Base-by-base conservation (phyloP, 73 alveolate species). In the Effrenium voratum region DNA sequence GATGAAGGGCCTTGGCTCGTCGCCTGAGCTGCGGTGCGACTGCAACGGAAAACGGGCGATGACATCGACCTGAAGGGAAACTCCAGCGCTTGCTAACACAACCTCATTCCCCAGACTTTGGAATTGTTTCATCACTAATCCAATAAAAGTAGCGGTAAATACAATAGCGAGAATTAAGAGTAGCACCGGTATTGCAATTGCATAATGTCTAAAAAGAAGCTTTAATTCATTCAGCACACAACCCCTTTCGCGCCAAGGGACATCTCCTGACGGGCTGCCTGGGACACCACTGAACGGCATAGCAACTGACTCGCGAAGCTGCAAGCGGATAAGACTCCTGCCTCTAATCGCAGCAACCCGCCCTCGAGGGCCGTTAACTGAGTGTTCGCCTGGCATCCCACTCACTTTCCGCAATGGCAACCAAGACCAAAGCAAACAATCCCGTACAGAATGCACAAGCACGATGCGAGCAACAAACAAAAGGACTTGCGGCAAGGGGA, bases 211-310 rank as follows among this genome's bases (percentile, higher is more conserved):
- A n/a, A n/a, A n/a, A n/a, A n/a, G n/a, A n/a, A n/a, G n/a, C n/a
- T n/a, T n/a, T n/a, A n/a, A n/a, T n/a, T n/a, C n/a, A n/a, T n/a
- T n/a, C n/a, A n/a, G n/a, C 66, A 19, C 19, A 22, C 76, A 63
- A 19, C 47, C 4, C 47, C 45, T 45, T 36, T 10, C 22, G 22
- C 1, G 79, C 63, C 60, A 19, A 52, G 80, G 26, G 32, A 16
- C 93, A 84, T 84, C 60, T 84, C 93, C 30, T 84, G 93, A 5
- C 93, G 77, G 6, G 93, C 93, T 19, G 93, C 93, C 93, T 83
- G 77, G 41, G 34, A 43, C 28, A 3, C 0, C 28, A 30, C 50
- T 28, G 34, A 15, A n/a, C 50, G 10, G 38, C 4, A 70, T 28
- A 70, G 5, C 26, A 2, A 34, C 82, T 5, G 16, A n/a, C 26